Percentiles rank a stretch among this genome's conserved stretches.
These are phyloP conservation scores for Hortiboletus campestris DNA, from an alignment of 768 basidiomycete species.

Conservation along the genomic window DNA sequence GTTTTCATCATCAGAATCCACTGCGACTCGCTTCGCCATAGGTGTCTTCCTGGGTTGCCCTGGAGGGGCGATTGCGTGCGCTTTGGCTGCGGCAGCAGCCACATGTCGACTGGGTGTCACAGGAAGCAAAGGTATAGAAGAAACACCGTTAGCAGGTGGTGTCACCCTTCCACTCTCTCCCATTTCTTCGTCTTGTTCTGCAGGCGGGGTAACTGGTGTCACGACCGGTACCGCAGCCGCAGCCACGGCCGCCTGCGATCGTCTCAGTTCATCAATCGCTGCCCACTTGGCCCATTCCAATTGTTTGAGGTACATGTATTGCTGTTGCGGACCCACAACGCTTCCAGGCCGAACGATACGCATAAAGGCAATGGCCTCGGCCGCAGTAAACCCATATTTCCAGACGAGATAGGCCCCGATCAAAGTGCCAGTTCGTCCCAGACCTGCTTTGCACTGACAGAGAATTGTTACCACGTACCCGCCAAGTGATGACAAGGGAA, in stretches of 20 bases:
- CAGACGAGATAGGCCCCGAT: conserved; percentile 98
- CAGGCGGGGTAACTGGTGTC: conserved; percentile 78
- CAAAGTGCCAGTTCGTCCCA: conserved; percentile 93
- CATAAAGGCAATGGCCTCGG: conserved; percentile 98
- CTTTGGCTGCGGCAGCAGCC: conserved; percentile 65
- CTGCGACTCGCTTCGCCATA: conserved; percentile 63
- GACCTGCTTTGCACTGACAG: conserved; percentile 87
- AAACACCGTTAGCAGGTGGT: conserved; percentile 23
- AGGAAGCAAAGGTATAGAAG: conserved; percentile 49
- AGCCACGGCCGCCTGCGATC: conserved; percentile 40
- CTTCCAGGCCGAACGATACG: conserved; percentile 93
- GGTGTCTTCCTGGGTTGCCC: conserved; percentile 90
- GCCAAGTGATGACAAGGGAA: conserved; percentile 7
- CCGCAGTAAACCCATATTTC: conserved; percentile 97
- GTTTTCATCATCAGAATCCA: conserved; percentile 68
- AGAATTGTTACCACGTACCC: conserved; percentile 21
- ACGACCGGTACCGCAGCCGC: conserved; percentile 48
- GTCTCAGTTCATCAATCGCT: conserved; percentile 74
- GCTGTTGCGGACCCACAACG: conserved; percentile 90
- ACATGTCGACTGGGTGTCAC: conserved; percentile 82
- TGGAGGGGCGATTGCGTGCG: conserved; percentile 69
- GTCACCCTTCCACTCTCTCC: conserved; percentile 43
- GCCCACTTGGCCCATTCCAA: conserved; percentile 94
- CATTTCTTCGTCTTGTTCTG: conserved; percentile 68
- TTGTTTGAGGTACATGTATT: conserved; percentile 94